Conservation (phyloP, 2,329 filamentous ascomycete genomes). For the Aspergillus pseudotamarii region DNA sequence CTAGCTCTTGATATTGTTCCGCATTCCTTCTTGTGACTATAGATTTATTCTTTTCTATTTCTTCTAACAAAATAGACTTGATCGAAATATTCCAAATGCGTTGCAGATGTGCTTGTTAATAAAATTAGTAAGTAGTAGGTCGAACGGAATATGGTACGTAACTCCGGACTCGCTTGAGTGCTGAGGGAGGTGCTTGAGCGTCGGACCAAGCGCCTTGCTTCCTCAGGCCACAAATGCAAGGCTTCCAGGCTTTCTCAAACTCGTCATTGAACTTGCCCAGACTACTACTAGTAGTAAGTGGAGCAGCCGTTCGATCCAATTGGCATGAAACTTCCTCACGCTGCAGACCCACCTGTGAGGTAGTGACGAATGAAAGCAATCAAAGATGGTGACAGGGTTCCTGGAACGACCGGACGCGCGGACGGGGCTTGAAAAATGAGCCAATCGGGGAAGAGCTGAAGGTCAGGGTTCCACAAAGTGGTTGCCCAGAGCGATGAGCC, state of each 20-base stretch:
- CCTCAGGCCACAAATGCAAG: constrained; percentile 1
- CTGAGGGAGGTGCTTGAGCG: background rate
- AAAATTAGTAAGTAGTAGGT: background rate
- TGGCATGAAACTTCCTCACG: background rate
- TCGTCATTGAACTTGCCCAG: constrained; percentile 4
- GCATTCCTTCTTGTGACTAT: constrained; percentile 22
- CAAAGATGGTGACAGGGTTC: constrained; percentile 15
- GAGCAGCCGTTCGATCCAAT: constrained; percentile 16
- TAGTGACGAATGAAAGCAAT: constrained; percentile 16
- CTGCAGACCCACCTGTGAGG: background rate
- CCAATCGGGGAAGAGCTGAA: constrained; percentile 11
- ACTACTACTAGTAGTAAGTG: background rate
- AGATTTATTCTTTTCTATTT: constrained; percentile 14
- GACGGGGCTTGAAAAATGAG: constrained; percentile 11
- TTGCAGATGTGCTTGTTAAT: background rate
- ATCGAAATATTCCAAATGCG: background rate
- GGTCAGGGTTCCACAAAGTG: constrained; percentile 5
- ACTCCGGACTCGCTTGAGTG: background rate
- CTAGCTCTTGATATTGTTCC: constrained; percentile 11
- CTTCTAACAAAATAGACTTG: constrained; percentile 22
- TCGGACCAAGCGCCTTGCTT: background rate
- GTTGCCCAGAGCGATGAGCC: constrained; percentile 13
- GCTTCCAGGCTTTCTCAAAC: background rate
- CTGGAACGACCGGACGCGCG: constrained; percentile 21
- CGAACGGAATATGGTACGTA: background rate